Conservation (phyloP, 768 basidiomycete species). For the Gloeophyllum trabeum region DNA sequence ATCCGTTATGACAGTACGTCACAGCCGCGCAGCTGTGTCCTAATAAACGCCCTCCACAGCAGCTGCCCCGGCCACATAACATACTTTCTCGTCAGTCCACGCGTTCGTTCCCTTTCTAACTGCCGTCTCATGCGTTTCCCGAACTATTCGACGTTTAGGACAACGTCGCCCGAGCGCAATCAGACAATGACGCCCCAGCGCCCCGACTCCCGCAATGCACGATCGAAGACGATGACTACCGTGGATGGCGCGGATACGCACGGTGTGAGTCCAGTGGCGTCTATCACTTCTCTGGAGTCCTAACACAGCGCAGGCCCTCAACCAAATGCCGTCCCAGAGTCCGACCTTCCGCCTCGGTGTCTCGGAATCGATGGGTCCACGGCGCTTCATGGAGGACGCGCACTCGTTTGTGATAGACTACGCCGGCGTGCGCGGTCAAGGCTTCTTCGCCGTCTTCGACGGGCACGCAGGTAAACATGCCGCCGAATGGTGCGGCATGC, state of each 20-base stretch:
- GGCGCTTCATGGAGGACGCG: conserved; percentile 95
- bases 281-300: not conserved
- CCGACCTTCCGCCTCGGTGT: conserved; percentile 39
- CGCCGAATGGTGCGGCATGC: conserved; percentile 95
- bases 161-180: not conserved
- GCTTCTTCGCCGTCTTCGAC: conserved; percentile 97
- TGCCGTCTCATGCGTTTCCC: not conserved
- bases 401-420: conserved; percentile 96
- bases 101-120: not conserved
- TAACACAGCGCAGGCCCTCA: conserved; percentile 41
- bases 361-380: conserved; percentile 78
- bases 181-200: not conserved
- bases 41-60: too few species aligned
- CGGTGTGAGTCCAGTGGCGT: conserved; percentile 39
- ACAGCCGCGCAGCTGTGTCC: too few species aligned
- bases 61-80: too few species aligned
- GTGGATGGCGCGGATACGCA: conserved; percentile 64
- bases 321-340: conserved; percentile 63
- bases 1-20: too few species aligned
- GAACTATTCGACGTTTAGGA: not conserved
- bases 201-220: conserved; percentile 36
- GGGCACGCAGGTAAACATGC: conserved; percentile 98
- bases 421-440: conserved; percentile 83
- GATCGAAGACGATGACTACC: conserved; percentile 73
- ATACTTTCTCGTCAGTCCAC: not conserved